Evolutionary conservation across 768 basidiomycete genomes (phyloP).

Genomic region (Melanogaster broomeanus): DNA sequence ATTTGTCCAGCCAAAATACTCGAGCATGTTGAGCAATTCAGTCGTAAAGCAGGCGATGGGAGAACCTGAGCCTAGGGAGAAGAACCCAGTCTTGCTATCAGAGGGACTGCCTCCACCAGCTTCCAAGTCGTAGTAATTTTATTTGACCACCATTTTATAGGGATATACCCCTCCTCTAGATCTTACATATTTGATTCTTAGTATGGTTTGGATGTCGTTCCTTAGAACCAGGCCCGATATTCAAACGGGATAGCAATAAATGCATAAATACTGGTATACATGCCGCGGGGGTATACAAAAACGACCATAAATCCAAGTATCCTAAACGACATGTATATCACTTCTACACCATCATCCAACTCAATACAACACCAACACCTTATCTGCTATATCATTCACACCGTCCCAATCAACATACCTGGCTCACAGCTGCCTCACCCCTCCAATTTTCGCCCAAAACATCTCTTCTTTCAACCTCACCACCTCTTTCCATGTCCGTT

Average conservation of each 20-base stretch:
- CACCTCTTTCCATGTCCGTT: constrained; percentile 81
- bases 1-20: constrained; percentile 90
- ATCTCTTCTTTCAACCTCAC: constrained; percentile 74
- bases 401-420: neutral
- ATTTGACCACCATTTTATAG: neutral
- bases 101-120: constrained; percentile 30
- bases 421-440: constrained; percentile 32
- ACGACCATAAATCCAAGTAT: neutral
- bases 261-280: neutral
- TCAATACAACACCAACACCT: neutral
- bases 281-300: neutral
- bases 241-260: neutral
- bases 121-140: constrained; percentile 22
- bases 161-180: neutral
- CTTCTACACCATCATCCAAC: neutral
- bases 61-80: constrained; percentile 39
- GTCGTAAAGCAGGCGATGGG: constrained; percentile 69
- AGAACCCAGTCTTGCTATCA: constrained; percentile 24
- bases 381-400: neutral
- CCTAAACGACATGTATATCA: no score
- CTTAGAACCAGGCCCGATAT: no score
- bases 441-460: constrained; percentile 84
- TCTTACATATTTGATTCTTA: no score
- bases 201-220: neutral
- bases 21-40: constrained; percentile 66